Evolutionary conservation across 1,284 basidiomycete genomes (phyloP).

Genomic region (Ustanciosporium gigantosporum): DNA sequence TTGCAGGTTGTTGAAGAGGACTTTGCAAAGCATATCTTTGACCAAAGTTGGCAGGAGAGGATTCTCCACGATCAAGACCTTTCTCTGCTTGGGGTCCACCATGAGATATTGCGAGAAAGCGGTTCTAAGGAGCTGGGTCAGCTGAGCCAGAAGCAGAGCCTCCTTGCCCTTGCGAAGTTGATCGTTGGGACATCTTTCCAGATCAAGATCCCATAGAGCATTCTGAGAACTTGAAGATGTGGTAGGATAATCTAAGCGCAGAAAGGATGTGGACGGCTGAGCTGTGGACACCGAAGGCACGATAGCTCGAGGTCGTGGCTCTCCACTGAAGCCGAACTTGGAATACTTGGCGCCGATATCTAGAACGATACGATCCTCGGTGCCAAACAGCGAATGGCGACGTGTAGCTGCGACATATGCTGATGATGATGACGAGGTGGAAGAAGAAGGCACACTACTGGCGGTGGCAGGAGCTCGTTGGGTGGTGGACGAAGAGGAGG

Average conservation of each 20-base stretch:
- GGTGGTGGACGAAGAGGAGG: conserved; percentile 11
- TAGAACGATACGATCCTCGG: conserved; percentile 50
- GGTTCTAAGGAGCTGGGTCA: conserved; percentile 40
- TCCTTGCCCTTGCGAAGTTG: conserved; percentile 30
- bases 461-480: conserved; percentile 1
- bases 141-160: conserved; percentile 31
- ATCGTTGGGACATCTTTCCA: conserved; percentile 23
- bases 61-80: conserved; percentile 88
- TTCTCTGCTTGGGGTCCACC: conserved; percentile 88
- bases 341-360: conserved; percentile 51
- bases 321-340: conserved; percentile 54
- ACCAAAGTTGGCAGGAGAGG: conserved; percentile 81
- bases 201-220: conserved; percentile 52
- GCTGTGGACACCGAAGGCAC: conserved; percentile 60
- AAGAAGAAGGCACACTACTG: too few relatives aligned
- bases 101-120: conserved; percentile 69
- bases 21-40: conserved; percentile 82
- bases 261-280: conserved; percentile 22
- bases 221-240: conserved; percentile 15
- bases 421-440: conserved; percentile 7
- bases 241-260: conserved; percentile 5
- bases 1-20: conserved; percentile 87
- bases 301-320: conserved; percentile 49
- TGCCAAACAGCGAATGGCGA: conserved; percentile 45
- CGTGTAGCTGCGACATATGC: conserved; percentile 26